Evolutionary conservation across 345 rosid species (phyloP).

Genomic region (Eucalyptus globulus): DNA sequence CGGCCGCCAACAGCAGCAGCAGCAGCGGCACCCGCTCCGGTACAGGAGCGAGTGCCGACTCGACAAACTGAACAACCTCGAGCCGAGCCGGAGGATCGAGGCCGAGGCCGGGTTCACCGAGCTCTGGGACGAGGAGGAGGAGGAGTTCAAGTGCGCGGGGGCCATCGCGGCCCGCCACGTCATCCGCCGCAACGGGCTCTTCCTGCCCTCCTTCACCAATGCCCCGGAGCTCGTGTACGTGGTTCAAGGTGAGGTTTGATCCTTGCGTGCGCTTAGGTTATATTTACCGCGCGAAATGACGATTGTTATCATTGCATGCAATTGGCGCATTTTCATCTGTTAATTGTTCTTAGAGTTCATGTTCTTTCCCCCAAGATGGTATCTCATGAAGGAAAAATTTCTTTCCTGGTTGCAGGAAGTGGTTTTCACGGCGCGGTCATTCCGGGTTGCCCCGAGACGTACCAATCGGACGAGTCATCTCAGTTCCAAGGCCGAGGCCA

Average conservation of each 20-base stretch:
- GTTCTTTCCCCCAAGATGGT: not conserved
- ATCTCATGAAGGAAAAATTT: not conserved
- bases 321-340: not conserved
- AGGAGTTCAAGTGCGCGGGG: constrained; percentile 28
- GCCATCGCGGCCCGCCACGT: constrained; percentile 21
- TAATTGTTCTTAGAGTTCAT: not conserved
- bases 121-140: constrained; percentile 20
- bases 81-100: constrained; percentile 9
- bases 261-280: not conserved
- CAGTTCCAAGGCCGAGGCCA: not conserved
- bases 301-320: not conserved
- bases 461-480: not conserved
- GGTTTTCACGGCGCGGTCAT: constrained; percentile 18
- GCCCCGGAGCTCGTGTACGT: constrained; percentile 24
- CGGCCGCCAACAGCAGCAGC: not conserved
- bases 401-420: not conserved
- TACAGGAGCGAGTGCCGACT: constrained; percentile 13
- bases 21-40: not conserved
- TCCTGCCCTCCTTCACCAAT: constrained; percentile 24
- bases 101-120: constrained; percentile 29
- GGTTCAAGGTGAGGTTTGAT: constrained; percentile 9
- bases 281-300: not conserved
- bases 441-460: constrained; percentile 29
- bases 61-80: constrained; percentile 4
- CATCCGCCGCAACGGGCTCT: constrained; percentile 11